A percentile compares a stretch with the other conserved stretches of the same genome.
These are phyloP conservation scores for Cyclocybe cylindracea DNA, from an alignment of 768 basidiomycete genomes.

Conservation along the genomic window DNA sequence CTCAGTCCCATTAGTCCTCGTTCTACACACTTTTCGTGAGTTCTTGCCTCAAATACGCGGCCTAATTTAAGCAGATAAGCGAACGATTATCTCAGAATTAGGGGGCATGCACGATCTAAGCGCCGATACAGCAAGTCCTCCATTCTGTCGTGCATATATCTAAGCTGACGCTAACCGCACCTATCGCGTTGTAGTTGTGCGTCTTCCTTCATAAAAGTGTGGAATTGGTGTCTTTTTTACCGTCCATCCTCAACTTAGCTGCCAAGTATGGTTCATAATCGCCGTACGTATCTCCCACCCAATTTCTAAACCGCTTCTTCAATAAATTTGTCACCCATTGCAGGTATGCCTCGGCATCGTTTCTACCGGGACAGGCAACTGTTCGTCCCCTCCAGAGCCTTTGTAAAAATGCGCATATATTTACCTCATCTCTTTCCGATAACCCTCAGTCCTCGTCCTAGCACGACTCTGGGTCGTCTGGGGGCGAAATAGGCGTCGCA, in stretches of 20 bases:
- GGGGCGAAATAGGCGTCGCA: conserved; percentile 24
- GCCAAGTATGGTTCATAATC: conserved; percentile 15
- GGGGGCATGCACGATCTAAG: not conserved
- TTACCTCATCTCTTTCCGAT: not conserved
- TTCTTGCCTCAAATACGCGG: not conserved
- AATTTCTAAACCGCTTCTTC: not conserved
- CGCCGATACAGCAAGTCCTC: conserved; percentile 3
- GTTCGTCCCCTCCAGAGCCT: conserved; percentile 16
- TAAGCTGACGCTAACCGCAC: too few species aligned
- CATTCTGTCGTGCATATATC: too few species aligned
- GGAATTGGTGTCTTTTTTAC: not conserved
- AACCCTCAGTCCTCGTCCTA: conserved; percentile 34
- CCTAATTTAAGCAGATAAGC: not conserved
- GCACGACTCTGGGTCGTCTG: conserved; percentile 41
- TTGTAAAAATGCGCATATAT: not conserved
- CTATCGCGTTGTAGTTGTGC: not conserved
- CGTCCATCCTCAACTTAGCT: not conserved
- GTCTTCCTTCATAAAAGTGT: not conserved
- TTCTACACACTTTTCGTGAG: conserved; percentile 31
- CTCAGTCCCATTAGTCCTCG: conserved; percentile 28
- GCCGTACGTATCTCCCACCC: not conserved
- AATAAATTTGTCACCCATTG: not conserved
- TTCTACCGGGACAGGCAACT: conserved; percentile 35
- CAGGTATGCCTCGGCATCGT: conserved; percentile 34
- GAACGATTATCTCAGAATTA: not conserved